Percentiles rank a stretch among this genome's conserved stretches.
Conservation (phyloP, 2,329 filamentous ascomycete species). For the Ophiosphaerella narmari region DNA sequence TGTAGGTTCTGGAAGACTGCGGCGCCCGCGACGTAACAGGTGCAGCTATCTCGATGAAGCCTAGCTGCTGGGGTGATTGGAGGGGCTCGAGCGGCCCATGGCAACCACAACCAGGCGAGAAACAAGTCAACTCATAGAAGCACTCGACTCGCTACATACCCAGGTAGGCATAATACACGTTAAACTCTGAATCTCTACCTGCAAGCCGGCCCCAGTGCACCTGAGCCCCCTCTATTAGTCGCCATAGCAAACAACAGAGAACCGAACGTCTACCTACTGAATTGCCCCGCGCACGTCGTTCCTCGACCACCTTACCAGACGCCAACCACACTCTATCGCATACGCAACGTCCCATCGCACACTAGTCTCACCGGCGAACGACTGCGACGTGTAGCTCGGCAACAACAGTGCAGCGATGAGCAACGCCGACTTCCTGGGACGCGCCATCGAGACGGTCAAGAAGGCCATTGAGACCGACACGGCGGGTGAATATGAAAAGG, state of each 20-base stretch:
- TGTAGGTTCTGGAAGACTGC: slow-evolving; percentile 4
- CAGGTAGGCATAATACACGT: not conserved
- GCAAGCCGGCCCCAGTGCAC: too few species aligned
- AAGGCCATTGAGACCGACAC: slow-evolving; percentile 97
- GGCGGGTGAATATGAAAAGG: slow-evolving; percentile 93
- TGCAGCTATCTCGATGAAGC: slow-evolving; percentile 22
- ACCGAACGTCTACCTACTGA: not conserved
- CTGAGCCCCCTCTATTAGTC: not conserved
- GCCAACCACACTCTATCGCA: slow-evolving; percentile 4
- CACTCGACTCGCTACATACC: not conserved
- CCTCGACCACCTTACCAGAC: slow-evolving; percentile 13
- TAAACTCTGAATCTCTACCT: not conserved
- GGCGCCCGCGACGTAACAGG: slow-evolving; percentile 29
- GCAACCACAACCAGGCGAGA: slow-evolving; percentile 12
- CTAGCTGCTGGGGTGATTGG: slow-evolving; percentile 23
- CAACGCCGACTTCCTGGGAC: slow-evolving; percentile 94
- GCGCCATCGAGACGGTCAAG: slow-evolving; percentile 95
- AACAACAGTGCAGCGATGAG: slow-evolving; percentile 67
- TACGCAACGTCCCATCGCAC: slow-evolving; percentile 14
- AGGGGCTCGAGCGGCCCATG: slow-evolving; percentile 19
- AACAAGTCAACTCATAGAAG: not conserved
- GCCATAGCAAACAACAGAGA: not conserved
- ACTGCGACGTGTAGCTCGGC: slow-evolving; percentile 9
- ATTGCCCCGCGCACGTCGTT: slow-evolving; percentile 17
- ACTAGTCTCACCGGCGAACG: not conserved